These are phyloP conservation scores for Ogataea henricii DNA, from an alignment of 805 yeast species.

Conservation along the genomic window DNA sequence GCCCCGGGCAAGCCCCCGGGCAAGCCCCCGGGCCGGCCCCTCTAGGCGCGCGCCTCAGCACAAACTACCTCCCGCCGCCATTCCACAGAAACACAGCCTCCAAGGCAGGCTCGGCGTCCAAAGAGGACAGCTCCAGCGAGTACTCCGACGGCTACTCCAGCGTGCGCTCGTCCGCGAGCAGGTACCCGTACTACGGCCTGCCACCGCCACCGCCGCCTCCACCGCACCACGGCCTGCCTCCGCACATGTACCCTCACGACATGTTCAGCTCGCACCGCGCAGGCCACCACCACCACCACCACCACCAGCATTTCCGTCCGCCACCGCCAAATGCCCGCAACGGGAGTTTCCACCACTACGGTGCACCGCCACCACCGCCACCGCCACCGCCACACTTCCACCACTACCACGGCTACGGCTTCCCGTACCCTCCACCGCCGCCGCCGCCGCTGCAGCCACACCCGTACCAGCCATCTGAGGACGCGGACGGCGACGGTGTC, in stretches of 20 bases:
- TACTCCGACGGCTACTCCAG: slow-evolving; percentile 12
- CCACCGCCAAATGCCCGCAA: slow-evolving; percentile 20
- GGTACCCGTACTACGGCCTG: slow-evolving; percentile 12
- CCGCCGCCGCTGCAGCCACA: slow-evolving; percentile 31
- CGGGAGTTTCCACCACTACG: slow-evolving; percentile 17
- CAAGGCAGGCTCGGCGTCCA: not conserved
- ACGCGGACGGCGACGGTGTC: not conserved
- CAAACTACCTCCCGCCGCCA: slow-evolving; percentile 3
- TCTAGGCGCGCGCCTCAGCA: not conserved
- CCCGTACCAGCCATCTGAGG: slow-evolving; percentile 6
- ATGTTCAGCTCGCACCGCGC: not conserved
- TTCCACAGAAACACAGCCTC: not conserved
- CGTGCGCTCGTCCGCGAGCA: slow-evolving; percentile 3
- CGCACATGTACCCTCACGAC: not conserved
- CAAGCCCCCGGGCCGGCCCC: not conserved
- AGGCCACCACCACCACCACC: slow-evolving; percentile 1
- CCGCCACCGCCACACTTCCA: slow-evolving; percentile 33
- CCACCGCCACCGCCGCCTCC: slow-evolving; percentile 6
- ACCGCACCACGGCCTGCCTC: not conserved
- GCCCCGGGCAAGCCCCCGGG: too few relatives aligned
- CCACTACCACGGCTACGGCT: slow-evolving; percentile 15
- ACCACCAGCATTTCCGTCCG: slow-evolving; percentile 9
- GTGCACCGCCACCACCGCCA: slow-evolving; percentile 28
- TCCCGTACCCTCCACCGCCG: slow-evolving; percentile 24
- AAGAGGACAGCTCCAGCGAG: slow-evolving; percentile 11